Conservation (phyloP, 2,329 filamentous ascomycete genomes). For the Rugonectria rugulosa region DNA sequence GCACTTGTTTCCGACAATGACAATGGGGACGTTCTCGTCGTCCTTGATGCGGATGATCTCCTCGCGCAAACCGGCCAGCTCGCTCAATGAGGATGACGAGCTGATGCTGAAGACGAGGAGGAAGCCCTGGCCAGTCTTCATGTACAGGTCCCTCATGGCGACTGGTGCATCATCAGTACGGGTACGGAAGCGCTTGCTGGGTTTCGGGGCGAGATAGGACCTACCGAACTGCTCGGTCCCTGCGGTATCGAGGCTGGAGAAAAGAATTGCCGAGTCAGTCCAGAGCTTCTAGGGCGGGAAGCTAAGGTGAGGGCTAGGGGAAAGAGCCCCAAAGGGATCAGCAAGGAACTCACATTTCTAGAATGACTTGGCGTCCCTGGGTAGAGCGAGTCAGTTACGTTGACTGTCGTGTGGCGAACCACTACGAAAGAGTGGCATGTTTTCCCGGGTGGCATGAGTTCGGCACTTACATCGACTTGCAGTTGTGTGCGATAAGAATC, state of each 20-base stretch:
- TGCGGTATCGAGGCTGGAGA: conserved; percentile 78
- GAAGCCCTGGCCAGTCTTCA: conserved; percentile 93
- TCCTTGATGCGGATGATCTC: conserved; percentile 93
- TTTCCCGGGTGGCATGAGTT: neutral
- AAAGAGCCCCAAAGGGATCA: conserved; percentile 9
- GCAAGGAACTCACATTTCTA: conserved; percentile 76
- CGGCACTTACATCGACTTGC: conserved; percentile 79
- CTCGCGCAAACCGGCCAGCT: conserved; percentile 82
- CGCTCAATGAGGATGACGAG: conserved; percentile 81
- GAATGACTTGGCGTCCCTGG: conserved; percentile 84
- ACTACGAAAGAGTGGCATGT: conserved; percentile 4
- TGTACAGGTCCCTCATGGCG: conserved; percentile 81
- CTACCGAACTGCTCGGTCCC: conserved; percentile 93
- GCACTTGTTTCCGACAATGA: conserved; percentile 91
- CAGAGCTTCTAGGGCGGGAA: neutral
- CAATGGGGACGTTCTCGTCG: conserved; percentile 83
- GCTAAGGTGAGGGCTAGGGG: conserved; percentile 8
- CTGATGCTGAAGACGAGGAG: conserved; percentile 93
- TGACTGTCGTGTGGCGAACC: conserved; percentile 12
- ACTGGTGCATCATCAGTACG: conserved; percentile 49
- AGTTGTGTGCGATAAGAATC: conserved; percentile 79
- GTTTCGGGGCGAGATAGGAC: conserved; percentile 42
- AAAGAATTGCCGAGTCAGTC: conserved; percentile 32
- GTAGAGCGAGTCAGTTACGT: conserved; percentile 41
- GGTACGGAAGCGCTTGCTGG: conserved; percentile 19